A percentile compares a stretch with the other conserved stretches of the same genome.
phyloP scores from a whole-genome alignment of 305 asterid genomes.

The Plantago coronopus region DNA sequence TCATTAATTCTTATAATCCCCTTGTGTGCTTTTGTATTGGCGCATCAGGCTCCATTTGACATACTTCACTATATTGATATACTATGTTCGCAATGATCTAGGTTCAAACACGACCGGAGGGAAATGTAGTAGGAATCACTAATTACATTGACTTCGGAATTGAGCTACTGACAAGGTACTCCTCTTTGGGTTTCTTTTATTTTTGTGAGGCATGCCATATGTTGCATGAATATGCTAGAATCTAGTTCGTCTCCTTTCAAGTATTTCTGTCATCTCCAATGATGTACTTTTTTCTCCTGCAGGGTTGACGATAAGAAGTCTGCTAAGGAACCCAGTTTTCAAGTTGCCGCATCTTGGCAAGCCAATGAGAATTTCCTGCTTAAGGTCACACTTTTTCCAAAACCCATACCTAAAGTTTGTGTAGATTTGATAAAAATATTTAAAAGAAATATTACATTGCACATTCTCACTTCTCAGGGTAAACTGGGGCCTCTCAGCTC shows the following conservation, averaged over 20 bases:
- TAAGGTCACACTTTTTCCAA: slow-evolving; percentile 41
- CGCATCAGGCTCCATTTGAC: no score
- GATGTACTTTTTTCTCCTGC: slow-evolving; percentile 20
- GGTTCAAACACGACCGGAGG: slow-evolving; percentile 83
- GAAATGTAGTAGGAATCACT: slow-evolving; percentile 74
- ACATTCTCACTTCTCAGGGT: slow-evolving; percentile 46
- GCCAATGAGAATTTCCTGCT: slow-evolving; percentile 75
- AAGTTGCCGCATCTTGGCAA: slow-evolving; percentile 96
- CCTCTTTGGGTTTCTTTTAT: not conserved
- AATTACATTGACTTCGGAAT: slow-evolving; percentile 84
- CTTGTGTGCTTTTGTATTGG: not conserved
- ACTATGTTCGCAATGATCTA: slow-evolving; percentile 22
- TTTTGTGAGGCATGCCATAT: not conserved
- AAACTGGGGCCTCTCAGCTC: slow-evolving; percentile 83
- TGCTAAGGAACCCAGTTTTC: slow-evolving; percentile 66
- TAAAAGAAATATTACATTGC: not conserved
- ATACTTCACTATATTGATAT: no score
- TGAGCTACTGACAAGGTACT: slow-evolving; percentile 80
- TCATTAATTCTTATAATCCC: not conserved
- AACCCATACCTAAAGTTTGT: slow-evolving; percentile 6
- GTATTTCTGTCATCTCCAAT: slow-evolving; percentile 11
- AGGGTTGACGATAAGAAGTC: slow-evolving; percentile 55
- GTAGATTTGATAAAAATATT: slow-evolving; percentile 10
- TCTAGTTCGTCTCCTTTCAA: not conserved
- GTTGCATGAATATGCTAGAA: slow-evolving; percentile 6